Evolutionary conservation across 1,284 basidiomycete genomes (phyloP).

Genomic region (Rhodofomes roseus): DNA sequence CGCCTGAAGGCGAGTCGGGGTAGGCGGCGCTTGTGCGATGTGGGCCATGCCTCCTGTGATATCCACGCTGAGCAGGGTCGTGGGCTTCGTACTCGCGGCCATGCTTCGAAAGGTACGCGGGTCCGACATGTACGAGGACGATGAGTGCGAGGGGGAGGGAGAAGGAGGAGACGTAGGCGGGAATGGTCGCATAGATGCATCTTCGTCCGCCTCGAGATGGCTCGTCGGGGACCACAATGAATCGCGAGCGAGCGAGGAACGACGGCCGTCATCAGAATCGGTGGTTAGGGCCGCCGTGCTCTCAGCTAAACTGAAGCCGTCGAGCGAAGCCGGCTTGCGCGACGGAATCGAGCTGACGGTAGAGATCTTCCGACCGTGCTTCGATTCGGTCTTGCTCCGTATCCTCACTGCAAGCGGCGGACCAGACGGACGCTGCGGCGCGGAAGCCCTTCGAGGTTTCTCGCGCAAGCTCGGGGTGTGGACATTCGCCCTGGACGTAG

Average conservation of each 20-base stretch:
- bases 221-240: slow-evolving; percentile 76
- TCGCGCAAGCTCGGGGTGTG: slow-evolving; percentile 23
- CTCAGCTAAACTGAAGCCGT: slow-evolving; percentile 41
- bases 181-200: slow-evolving; percentile 82
- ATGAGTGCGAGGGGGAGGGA: slow-evolving; percentile 76
- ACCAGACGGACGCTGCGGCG: slow-evolving; percentile 16
- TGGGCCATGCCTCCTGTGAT: slow-evolving; percentile 80
- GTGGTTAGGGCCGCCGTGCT: slow-evolving; percentile 17
- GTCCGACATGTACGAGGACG: slow-evolving; percentile 76
- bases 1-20: slow-evolving; percentile 48
- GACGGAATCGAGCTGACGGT: slow-evolving; percentile 6
- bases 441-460: slow-evolving; percentile 26
- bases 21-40: slow-evolving; percentile 81
- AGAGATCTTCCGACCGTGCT: slow-evolving; percentile 10
- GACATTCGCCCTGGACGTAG: slow-evolving; percentile 18
- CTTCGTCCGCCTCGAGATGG: slow-evolving; percentile 79
- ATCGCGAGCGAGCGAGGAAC: slow-evolving; percentile 56
- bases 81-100: slow-evolving; percentile 91
- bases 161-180: slow-evolving; percentile 84
- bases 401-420: slow-evolving; percentile 16
- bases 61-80: slow-evolving; percentile 88
- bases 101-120: slow-evolving; percentile 78
- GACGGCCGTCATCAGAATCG: slow-evolving; percentile 42
- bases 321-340: slow-evolving; percentile 51
- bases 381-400: slow-evolving; percentile 18